phyloP scores from a whole-genome alignment of 805 yeast species.

The Cyberlindnera sargentensis region DNA sequence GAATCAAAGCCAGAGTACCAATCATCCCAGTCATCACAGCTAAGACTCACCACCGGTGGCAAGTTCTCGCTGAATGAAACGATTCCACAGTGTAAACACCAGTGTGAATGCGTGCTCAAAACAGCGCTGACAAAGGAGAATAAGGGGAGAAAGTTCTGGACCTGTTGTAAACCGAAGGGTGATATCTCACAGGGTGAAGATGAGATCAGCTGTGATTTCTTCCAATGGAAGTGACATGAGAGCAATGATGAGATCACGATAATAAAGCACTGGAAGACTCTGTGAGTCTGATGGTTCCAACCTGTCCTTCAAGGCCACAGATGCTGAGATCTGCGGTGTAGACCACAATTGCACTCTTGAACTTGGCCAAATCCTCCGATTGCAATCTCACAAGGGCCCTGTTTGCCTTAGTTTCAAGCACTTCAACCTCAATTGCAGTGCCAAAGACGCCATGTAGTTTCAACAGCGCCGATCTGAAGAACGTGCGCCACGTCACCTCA shows the following conservation, averaged over 20 bases:
- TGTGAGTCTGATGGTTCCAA: neutral
- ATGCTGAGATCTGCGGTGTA: slow-evolving; percentile 24
- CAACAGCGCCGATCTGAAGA: slow-evolving; percentile 27
- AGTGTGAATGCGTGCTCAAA: slow-evolving; percentile 37
- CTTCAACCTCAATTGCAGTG: slow-evolving; percentile 27
- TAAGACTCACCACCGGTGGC: slow-evolving; percentile 7
- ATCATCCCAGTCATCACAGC: no score
- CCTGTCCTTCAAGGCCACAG: slow-evolving; percentile 17
- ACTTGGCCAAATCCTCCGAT: slow-evolving; percentile 22
- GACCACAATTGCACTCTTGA: slow-evolving; percentile 26
- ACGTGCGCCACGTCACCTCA: slow-evolving; percentile 32
- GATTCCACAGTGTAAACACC: slow-evolving; percentile 43
- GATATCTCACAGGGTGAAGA: slow-evolving; percentile 8
- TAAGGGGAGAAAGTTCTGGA: slow-evolving; percentile 49
- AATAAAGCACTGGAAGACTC: neutral
- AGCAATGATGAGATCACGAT: no score
- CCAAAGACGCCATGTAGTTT: slow-evolving; percentile 37
- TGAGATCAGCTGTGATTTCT: slow-evolving; percentile 40
- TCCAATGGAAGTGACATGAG: slow-evolving; percentile 38
- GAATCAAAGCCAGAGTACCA: neutral
- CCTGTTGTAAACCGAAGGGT: slow-evolving; percentile 36
- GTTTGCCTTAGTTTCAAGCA: slow-evolving; percentile 22
- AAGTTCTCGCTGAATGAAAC: slow-evolving; percentile 15
- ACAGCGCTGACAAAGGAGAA: slow-evolving; percentile 37
- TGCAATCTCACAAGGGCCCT: slow-evolving; percentile 24